Conservation (phyloP, 164 flowering plant genomes). For the Chimonanthus praecox region DNA sequence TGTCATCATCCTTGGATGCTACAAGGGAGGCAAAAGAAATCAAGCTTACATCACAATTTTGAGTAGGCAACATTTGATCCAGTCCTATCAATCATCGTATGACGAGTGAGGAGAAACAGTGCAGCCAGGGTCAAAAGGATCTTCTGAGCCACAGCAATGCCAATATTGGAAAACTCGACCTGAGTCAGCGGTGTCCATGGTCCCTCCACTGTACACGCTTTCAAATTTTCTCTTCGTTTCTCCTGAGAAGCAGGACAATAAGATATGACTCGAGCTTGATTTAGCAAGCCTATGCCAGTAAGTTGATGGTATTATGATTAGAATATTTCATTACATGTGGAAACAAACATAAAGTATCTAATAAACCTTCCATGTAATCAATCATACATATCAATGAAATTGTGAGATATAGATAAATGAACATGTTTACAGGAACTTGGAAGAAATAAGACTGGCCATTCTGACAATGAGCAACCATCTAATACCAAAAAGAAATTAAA, state of each 20-base stretch:
- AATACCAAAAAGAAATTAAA: too few relatives aligned
- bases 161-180: constrained; percentile 82
- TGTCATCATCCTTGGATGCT: background rate
- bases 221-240: constrained; percentile 97
- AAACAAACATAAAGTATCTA: too few relatives aligned
- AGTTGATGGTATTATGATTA: background rate
- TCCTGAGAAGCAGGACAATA: constrained; percentile 28
- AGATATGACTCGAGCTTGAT: background rate
- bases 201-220: constrained; percentile 82
- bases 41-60: background rate
- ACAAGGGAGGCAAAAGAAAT: too few relatives aligned
- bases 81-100: constrained; percentile 58
- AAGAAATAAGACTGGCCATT: too few relatives aligned
- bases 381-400: too few relatives aligned
- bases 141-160: constrained; percentile 99
- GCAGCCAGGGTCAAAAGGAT: constrained; percentile 90
- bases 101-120: constrained; percentile 86
- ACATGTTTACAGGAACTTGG: too few relatives aligned
- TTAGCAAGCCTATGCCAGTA: background rate
- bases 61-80: background rate
- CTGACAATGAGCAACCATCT: too few relatives aligned
- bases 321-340: background rate
- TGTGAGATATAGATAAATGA: too few relatives aligned
- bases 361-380: too few relatives aligned
- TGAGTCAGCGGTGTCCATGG: constrained; percentile 74